Evolutionary conservation across 2,329 filamentous ascomycete genomes (phyloP), one percentile per base, ranked within the genome.

Genomic region (Arthrobotrys sphaeroides): DNA sequence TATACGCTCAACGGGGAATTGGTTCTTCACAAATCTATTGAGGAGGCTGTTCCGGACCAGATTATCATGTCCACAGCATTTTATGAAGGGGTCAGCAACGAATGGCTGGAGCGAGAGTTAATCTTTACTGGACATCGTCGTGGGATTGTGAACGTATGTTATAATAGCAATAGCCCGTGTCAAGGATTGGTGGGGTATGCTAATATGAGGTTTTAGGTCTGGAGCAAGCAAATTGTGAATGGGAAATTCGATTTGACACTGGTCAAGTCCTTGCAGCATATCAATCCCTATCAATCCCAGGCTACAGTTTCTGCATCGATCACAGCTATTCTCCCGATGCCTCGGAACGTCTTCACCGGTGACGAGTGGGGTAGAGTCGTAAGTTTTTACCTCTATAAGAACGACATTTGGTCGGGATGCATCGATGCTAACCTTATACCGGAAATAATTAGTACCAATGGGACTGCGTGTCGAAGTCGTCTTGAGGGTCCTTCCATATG

Each of bases 281-380:
- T 89, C 40, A 92, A 96, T 80, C 84, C 79, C 24, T 80, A 85
- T 59, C 88, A 86, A 78, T 88, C 88, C 57, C 90, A 86, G 84
- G 87, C 81, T 83, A 87, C 86, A 77, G 85, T 84, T 70, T 81
- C 79, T 42, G 90, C 90, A 1, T 90, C 90, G 0, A 94, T 98
- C 75, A 96, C 91, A 38, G 96, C 91, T 81, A 91, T 99, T 61
- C 86, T 91, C 68, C 91, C 94, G 1, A 91, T 94, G 87, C 89
- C 92, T 62, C 90, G 90, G 77, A 87, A 90, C 77, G 89, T 98
- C 7, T 98, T 97, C 83, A 97, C 94, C 0, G 95, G 94, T 2
- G 95, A 98, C 84, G 95, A 98, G 78, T 91, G 93, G 77, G 95
- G 95, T 28, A 87, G 90, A 85, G 94, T 99, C 83, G 92, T 95